Conservation (phyloP, 1,139 yeast genomes). For the Yamadazyma jaroonii region DNA sequence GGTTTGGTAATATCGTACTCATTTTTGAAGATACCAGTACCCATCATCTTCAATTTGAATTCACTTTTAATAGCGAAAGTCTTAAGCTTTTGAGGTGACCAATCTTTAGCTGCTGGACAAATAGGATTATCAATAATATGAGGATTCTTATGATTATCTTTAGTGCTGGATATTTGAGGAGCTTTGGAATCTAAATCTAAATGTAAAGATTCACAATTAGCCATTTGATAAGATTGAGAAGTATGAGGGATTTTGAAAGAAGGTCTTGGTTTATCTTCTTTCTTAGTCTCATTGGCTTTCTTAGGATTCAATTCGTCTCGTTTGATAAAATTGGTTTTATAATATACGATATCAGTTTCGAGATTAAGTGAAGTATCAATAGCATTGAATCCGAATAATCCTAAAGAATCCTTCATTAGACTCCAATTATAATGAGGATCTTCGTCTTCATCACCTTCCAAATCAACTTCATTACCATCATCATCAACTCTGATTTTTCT, state of each 20-base stretch:
- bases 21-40: constrained; percentile 38
- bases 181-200: constrained; percentile 3
- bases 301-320: constrained; percentile 27
- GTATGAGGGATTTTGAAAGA: constrained; percentile 17
- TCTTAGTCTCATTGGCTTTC: constrained; percentile 3
- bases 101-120: constrained; percentile 40
- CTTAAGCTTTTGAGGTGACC: constrained; percentile 31
- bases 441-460: constrained; percentile 10
- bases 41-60: constrained; percentile 37
- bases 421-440: constrained; percentile 29
- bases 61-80: constrained; percentile 31
- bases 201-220: constrained; percentile 5
- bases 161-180: constrained; percentile 4
- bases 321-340: constrained; percentile 44
- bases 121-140: constrained; percentile 24
- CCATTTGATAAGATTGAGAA: constrained; percentile 11
- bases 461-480: constrained; percentile 9
- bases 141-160: constrained; percentile 13
- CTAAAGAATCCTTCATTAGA: constrained; percentile 34
- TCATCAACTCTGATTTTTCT: constrained; percentile 16
- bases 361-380: constrained; percentile 35
- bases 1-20: constrained; percentile 28
- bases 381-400: constrained; percentile 22
- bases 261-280: constrained; percentile 16
- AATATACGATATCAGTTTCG: constrained; percentile 45